phyloP scores from a whole-genome alignment of 352 stramenopile species.

The Phytophthora pinifolia region DNA sequence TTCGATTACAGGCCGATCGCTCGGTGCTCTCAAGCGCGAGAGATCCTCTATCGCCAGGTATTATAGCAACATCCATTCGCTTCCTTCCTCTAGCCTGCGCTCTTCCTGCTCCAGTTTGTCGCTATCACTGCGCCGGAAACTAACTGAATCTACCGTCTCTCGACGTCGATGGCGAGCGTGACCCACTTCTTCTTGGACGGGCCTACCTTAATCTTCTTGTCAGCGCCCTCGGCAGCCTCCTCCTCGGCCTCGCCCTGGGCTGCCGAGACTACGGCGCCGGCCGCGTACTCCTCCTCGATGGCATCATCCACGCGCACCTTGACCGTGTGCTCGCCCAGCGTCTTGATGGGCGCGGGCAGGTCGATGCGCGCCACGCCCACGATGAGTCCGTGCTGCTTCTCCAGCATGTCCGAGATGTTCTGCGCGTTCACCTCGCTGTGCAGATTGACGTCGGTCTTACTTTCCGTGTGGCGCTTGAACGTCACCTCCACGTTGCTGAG shows the following conservation, averaged over 20 bases:
- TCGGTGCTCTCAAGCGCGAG: conserved; percentile 6
- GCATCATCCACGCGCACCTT: conserved; percentile 85
- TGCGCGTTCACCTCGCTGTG: conserved; percentile 73
- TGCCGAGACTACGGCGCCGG: conserved; percentile 26
- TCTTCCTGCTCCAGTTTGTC: conserved; percentile 7
- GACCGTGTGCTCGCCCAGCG: conserved; percentile 72
- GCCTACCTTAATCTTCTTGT: conserved; percentile 41
- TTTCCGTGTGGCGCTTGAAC: conserved; percentile 83
- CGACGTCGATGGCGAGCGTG: conserved; percentile 58
- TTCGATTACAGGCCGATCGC: conserved; percentile 9
- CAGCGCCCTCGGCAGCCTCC: conserved; percentile 26
- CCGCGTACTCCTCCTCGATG: conserved; percentile 67
- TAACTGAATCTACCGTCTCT: conserved; percentile 59
- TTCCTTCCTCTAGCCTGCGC: not conserved
- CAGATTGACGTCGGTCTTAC: conserved; percentile 58
- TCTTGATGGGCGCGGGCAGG: conserved; percentile 77
- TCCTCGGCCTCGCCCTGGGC: conserved; percentile 18
- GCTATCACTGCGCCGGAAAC: conserved; percentile 1
- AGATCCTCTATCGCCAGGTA: conserved; percentile 20
- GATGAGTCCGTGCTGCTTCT: conserved; percentile 83
- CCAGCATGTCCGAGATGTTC: conserved; percentile 86
- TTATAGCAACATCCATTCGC: not conserved
- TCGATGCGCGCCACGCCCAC: conserved; percentile 80
- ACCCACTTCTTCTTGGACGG: conserved; percentile 81
- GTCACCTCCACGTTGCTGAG: conserved; percentile 60